phyloP scores from a whole-genome alignment of 768 basidiomycete genomes.

The Neoboletus subvelutipes region DNA sequence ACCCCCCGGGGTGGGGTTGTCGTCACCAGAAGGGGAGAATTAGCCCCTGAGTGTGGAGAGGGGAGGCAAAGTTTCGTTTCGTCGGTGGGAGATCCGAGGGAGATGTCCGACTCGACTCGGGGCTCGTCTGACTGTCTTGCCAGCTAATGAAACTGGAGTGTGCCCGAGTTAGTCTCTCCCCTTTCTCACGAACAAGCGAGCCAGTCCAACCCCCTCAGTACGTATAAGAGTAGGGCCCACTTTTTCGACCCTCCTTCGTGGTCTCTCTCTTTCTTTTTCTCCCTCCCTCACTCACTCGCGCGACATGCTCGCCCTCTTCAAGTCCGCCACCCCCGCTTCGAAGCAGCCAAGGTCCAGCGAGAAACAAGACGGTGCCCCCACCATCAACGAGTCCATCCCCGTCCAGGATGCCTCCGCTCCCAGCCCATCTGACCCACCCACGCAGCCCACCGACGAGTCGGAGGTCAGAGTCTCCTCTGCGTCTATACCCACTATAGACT shows the following conservation, averaged over 20 bases:
- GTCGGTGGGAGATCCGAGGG: neutral
- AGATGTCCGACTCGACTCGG: neutral
- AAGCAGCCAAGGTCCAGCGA: slow-evolving; percentile 12
- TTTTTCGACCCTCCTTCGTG: slow-evolving; percentile 10
- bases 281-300: neutral
- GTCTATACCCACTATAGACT: slow-evolving; percentile 24
- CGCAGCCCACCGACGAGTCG: neutral
- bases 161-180: neutral
- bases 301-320: slow-evolving; percentile 30
- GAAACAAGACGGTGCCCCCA: neutral
- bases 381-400: slow-evolving; percentile 4
- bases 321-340: slow-evolving; percentile 5
- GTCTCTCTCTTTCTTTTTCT: neutral
- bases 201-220: slow-evolving; percentile 11
- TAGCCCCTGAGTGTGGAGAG: slow-evolving; percentile 12
- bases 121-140: neutral
- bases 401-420: neutral
- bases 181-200: slow-evolving; percentile 33
- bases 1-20: slow-evolving; percentile 13
- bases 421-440: neutral
- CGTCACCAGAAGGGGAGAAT: neutral
- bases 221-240: slow-evolving; percentile 24
- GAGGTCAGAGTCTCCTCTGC: slow-evolving; percentile 17
- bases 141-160: neutral
- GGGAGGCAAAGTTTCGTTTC: neutral